Evolutionary conservation across 2,329 filamentous ascomycete species (phyloP).

Genomic region (Rhytidhysteron rufulum): DNA sequence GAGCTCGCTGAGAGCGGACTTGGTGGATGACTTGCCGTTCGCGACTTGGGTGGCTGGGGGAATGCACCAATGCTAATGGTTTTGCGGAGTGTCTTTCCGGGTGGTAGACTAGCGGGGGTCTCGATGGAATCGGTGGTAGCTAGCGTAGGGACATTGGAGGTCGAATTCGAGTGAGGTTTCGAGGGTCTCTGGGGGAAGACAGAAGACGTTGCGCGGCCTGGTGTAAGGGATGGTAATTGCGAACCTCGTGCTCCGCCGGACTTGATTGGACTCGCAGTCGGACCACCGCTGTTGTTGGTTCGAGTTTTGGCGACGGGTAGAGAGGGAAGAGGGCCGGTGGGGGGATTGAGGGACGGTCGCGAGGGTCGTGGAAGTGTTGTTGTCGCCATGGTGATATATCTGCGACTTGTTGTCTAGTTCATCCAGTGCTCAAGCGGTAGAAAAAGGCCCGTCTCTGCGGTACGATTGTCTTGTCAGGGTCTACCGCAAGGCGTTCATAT

Average conservation of each 20-base stretch:
- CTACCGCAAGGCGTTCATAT: slow-evolving; percentile 25
- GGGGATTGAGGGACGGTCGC: slow-evolving; percentile 60
- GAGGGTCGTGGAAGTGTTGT: slow-evolving; percentile 65
- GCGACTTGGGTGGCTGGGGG: slow-evolving; percentile 75
- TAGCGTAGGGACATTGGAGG: slow-evolving; percentile 47
- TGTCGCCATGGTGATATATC: slow-evolving; percentile 28
- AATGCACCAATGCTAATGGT: slow-evolving; percentile 92
- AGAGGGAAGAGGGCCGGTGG: slow-evolving; percentile 68
- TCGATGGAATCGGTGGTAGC: slow-evolving; percentile 37
- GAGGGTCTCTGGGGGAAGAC: slow-evolving; percentile 23
- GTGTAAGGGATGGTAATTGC: slow-evolving; percentile 21
- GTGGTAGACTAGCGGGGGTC: slow-evolving; percentile 19
- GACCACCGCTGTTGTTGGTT: slow-evolving; percentile 52
- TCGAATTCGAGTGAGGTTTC: slow-evolving; percentile 24
- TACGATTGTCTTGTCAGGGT: background rate
- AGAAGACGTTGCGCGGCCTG: slow-evolving; percentile 29
- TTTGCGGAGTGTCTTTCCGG: slow-evolving; percentile 71
- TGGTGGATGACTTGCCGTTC: slow-evolving; percentile 59
- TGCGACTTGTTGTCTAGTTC: slow-evolving; percentile 1
- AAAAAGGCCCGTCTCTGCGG: background rate
- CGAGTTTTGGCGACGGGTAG: slow-evolving; percentile 70
- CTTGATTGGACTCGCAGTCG: slow-evolving; percentile 16
- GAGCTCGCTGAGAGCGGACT: slow-evolving; percentile 49
- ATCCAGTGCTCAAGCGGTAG: slow-evolving; percentile 1
- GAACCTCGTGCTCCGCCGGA: slow-evolving; percentile 19